phyloP scores from a whole-genome alignment of 208 protist species.

The Vickermania spadyakhi region DNA sequence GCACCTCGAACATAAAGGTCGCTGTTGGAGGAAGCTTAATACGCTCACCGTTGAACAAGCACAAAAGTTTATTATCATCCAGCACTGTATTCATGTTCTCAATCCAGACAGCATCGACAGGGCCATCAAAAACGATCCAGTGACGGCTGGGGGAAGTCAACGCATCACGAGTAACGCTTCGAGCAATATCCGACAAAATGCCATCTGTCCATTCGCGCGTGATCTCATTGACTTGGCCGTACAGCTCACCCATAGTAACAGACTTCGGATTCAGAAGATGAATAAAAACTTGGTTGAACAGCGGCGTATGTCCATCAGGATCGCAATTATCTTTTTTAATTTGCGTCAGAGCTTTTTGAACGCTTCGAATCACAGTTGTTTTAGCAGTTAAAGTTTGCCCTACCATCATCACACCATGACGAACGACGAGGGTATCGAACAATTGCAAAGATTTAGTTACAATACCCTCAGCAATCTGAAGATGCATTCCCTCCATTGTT shows the following conservation, averaged over 20 bases:
- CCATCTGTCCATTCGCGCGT: slow-evolving; percentile 96
- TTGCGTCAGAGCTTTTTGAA: slow-evolving; percentile 73
- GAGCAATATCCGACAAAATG: slow-evolving; percentile 92
- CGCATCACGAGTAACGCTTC: slow-evolving; percentile 70
- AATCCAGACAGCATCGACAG: slow-evolving; percentile 98
- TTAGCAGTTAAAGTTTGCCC: slow-evolving; percentile 94
- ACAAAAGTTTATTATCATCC: slow-evolving; percentile 98
- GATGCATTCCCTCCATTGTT: slow-evolving; percentile 54
- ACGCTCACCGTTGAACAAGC: slow-evolving; percentile 95
- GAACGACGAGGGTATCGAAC: slow-evolving; percentile 89
- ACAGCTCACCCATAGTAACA: slow-evolving; percentile 95
- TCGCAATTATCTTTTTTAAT: slow-evolving; percentile 73
- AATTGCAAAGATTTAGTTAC: slow-evolving; percentile 90
- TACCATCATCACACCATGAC: slow-evolving; percentile 94
- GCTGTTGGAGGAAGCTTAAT: slow-evolving; percentile 92
- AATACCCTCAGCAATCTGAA: slow-evolving; percentile 79
- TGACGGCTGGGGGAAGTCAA: slow-evolving; percentile 73
- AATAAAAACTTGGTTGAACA: slow-evolving; percentile 78
- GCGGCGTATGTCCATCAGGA: slow-evolving; percentile 34
- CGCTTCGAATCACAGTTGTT: slow-evolving; percentile 69
- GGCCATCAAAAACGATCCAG: slow-evolving; percentile 98
- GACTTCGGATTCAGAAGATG: slow-evolving; percentile 94
- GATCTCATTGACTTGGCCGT: slow-evolving; percentile 94
- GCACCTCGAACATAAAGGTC: slow-evolving; percentile 98
- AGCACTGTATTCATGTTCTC: slow-evolving; percentile 99